These are phyloP conservation scores for Aspergillus coremiiformis DNA, from an alignment of 495 filamentous ascomycete genomes.

Conservation along the genomic window DNA sequence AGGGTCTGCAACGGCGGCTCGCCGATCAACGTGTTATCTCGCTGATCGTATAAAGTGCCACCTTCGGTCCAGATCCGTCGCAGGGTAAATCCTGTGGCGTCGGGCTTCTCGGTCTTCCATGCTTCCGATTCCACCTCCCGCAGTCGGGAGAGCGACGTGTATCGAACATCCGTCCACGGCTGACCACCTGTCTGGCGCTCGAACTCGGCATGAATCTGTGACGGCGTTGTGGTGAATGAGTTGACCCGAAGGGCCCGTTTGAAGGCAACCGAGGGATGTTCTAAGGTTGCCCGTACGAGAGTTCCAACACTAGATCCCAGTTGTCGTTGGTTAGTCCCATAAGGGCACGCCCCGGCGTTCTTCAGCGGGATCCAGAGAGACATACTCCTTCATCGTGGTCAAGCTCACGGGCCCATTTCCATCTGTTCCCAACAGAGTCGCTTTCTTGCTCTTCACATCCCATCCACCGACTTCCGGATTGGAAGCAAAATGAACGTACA, in stretches of 20 bases:
- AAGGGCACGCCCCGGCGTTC: too few relatives aligned
- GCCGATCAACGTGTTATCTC: slow-evolving; percentile 54
- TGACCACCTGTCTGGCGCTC: slow-evolving; percentile 54
- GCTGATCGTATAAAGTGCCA: slow-evolving; percentile 59
- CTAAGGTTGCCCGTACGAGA: slow-evolving; percentile 53
- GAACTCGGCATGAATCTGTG: slow-evolving; percentile 55
- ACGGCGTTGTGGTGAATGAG: slow-evolving; percentile 59
- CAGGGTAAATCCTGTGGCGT: slow-evolving; percentile 51
- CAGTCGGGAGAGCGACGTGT: slow-evolving; percentile 45
- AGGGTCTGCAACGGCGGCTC: slow-evolving; percentile 42
- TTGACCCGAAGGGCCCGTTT: slow-evolving; percentile 58
- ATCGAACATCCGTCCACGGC: slow-evolving; percentile 34
- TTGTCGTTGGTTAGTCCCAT: too few relatives aligned
- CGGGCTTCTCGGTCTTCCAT: slow-evolving; percentile 46
- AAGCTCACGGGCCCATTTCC: slow-evolving; percentile 52
- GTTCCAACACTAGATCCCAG: slow-evolving; percentile 58
- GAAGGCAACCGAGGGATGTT: slow-evolving; percentile 43
- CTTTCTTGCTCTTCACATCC: slow-evolving; percentile 46
- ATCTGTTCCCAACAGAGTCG: slow-evolving; percentile 48
- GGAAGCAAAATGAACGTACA: neutral
- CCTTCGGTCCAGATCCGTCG: slow-evolving; percentile 65
- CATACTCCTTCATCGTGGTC: slow-evolving; percentile 61
- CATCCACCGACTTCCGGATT: slow-evolving; percentile 41
- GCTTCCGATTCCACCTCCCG: slow-evolving; percentile 45
- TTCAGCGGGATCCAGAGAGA: too few relatives aligned